A percentile compares a stretch with the other conserved stretches of the same genome.
phyloP scores from a whole-genome alignment of 495 filamentous ascomycete genomes.

The Aspergillus conjunctus region DNA sequence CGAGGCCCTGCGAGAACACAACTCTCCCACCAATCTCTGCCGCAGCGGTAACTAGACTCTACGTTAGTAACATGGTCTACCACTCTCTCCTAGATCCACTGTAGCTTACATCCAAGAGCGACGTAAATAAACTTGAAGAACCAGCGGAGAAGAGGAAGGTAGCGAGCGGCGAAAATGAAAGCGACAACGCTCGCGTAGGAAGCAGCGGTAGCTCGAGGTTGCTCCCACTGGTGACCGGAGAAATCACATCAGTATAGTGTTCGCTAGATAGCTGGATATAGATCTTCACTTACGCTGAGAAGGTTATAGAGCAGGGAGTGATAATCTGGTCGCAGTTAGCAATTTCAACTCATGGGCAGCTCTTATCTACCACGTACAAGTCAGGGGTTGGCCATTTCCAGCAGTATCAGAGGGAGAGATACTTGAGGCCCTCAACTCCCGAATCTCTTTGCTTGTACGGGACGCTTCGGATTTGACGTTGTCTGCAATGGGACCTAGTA shows the following conservation, averaged over 20 bases:
- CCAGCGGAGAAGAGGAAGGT: conserved; percentile 85
- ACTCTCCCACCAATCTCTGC: conserved; percentile 76
- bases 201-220: conserved; percentile 79
- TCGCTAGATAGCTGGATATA: not conserved
- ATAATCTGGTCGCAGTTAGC: conserved; percentile 60
- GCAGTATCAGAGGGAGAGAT: conserved; percentile 67
- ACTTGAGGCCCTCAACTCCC: conserved; percentile 71
- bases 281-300: conserved; percentile 61
- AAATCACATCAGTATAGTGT: conserved; percentile 1
- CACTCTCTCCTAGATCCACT: not conserved
- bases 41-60: conserved; percentile 65
- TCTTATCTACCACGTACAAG: conserved; percentile 53
- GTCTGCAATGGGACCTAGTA: conserved; percentile 72
- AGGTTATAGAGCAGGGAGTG: conserved; percentile 94
- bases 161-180: conserved; percentile 87
- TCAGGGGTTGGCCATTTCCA: conserved; percentile 84
- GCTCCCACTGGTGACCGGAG: conserved; percentile 59
- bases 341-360: conserved; percentile 5
- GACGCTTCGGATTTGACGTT: conserved; percentile 71
- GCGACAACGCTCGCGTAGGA: conserved; percentile 72
- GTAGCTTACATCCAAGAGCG: conserved; percentile 60
- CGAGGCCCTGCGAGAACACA: conserved; percentile 74
- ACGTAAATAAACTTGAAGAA: conserved; percentile 82
- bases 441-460: conserved; percentile 73
- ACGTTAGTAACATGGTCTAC: conserved; percentile 4